Percentiles rank a stretch among this genome's conserved stretches.
These are phyloP conservation scores for Acacia acuminata DNA, from an alignment of 306 rosid genomes.

Conservation along the genomic window DNA sequence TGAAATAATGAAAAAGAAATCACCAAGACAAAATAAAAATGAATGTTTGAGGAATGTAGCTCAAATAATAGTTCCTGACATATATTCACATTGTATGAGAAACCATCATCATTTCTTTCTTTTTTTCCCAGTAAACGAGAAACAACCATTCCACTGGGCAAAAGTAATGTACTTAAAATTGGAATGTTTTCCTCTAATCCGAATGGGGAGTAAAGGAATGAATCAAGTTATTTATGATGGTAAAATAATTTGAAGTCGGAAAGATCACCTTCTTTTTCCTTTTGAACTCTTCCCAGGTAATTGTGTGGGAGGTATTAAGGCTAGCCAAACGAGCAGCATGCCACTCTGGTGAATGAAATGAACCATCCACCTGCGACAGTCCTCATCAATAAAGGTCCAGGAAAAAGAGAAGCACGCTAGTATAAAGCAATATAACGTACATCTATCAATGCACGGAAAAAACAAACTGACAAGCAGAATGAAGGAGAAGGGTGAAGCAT, in stretches of 20 bases:
- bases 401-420: constrained; percentile 34
- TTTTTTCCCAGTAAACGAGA: not conserved
- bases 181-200: not conserved
- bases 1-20: not conserved
- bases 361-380: constrained; percentile 99
- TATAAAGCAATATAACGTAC: constrained; percentile 26
- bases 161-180: not conserved
- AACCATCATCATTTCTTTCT: not conserved
- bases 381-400: constrained; percentile 85
- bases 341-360: constrained; percentile 99
- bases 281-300: constrained; percentile 97
- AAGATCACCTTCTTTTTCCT: constrained; percentile 85
- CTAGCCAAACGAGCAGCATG: constrained; percentile 99
- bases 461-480: not conserved
- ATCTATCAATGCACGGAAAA: constrained; percentile 10
- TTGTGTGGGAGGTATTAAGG: constrained; percentile 94
- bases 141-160: not conserved
- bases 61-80: not conserved
- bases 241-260: not conserved
- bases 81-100: not conserved
- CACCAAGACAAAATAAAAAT: not conserved
- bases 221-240: not conserved
- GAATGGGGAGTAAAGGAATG: not conserved
- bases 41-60: not conserved
- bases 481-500: constrained; percentile 3